Base-by-base conservation (phyloP, 2,329 filamentous ascomycete species). In the Fusarium sublunatum region DNA sequence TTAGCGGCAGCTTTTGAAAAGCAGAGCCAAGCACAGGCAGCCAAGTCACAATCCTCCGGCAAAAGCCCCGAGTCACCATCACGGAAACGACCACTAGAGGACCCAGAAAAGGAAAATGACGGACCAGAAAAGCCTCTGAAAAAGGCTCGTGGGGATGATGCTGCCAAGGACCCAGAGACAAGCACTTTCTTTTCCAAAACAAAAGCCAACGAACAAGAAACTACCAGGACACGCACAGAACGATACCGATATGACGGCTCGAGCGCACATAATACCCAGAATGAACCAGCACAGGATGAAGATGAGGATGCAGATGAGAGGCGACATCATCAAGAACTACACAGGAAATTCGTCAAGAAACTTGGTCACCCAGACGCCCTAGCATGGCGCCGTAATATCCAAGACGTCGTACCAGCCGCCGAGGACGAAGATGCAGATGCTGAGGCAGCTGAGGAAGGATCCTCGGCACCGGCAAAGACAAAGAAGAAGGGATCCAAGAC, bases 341-440 rank as follows among this genome's bases (percentile, higher is more conserved):
- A 97, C 73, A 82, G 85, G 60, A 90, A 88, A 69, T 99, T 98
- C 71, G 90, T 98, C 29, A 91, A 91, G 81, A 97, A 94, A 75
- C 85, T 99, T 3, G 93, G 94, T 1, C 87, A 91, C 39, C 89
- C 93, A 1, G 93, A 97, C 72, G 94, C 92, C 72, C 82, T 96
- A 65, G 82, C 90, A 49, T 87, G 86, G 70, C 82, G 88, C 58
- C 81, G 85, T 12, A 86, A 87, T 66, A 79, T 80, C 9, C 83
- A 85, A 31, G 87, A 88, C 39, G 77, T 80, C 2, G 80, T 82
- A 62, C 79, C 32, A 6, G 83, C 74, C 4, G 86, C 82, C 7
- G 88, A 82, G 8, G 87, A 86, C 4, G 88, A 83, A 7, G 88
- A 82, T 5, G 86, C 76, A 5, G 86, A 86, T 5, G 87, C 83